Evolutionary conservation across 257 asterid species (phyloP).

Genomic region (Apocynum venetum): DNA sequence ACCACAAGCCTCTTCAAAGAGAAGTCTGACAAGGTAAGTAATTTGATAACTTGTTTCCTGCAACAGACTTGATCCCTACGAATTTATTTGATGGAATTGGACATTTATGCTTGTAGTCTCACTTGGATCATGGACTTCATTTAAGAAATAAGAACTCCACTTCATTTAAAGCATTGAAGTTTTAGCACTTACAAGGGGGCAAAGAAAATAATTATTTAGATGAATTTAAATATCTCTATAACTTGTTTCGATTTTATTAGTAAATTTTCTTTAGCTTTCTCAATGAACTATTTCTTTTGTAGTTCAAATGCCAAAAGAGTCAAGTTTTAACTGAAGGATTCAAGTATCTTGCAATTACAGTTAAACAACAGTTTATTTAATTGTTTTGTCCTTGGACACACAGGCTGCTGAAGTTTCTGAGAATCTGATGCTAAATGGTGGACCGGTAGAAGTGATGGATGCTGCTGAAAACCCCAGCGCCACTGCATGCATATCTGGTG

Average conservation of each 20-base stretch:
- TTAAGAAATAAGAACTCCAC: not conserved
- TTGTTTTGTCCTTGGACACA: not conserved
- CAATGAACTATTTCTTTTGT: not conserved
- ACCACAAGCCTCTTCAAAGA: conserved; percentile 33
- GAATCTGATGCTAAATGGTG: conserved; percentile 17
- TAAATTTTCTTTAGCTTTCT: not conserved
- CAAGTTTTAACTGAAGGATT: not conserved
- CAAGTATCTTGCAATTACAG: not conserved
- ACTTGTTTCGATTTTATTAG: too few species aligned
- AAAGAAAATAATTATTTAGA: not conserved
- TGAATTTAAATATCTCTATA: not conserved
- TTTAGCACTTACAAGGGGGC: not conserved
- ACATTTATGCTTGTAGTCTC: not conserved
- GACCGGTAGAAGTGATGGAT: conserved; percentile 11
- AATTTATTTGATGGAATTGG: not conserved
- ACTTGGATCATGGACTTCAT: not conserved
- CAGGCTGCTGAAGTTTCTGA: conserved; percentile 20
- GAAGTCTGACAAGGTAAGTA: conserved; percentile 46
- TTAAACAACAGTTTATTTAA: not conserved
- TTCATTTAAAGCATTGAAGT: not conserved
- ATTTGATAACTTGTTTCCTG: not conserved
- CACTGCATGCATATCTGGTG: not conserved
- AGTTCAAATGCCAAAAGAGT: not conserved
- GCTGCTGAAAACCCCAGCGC: conserved; percentile 17
- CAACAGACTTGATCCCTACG: not conserved